These are phyloP conservation scores for Rhodotorula graminis DNA, from an alignment of 768 basidiomycete species.

Conservation along the genomic window DNA sequence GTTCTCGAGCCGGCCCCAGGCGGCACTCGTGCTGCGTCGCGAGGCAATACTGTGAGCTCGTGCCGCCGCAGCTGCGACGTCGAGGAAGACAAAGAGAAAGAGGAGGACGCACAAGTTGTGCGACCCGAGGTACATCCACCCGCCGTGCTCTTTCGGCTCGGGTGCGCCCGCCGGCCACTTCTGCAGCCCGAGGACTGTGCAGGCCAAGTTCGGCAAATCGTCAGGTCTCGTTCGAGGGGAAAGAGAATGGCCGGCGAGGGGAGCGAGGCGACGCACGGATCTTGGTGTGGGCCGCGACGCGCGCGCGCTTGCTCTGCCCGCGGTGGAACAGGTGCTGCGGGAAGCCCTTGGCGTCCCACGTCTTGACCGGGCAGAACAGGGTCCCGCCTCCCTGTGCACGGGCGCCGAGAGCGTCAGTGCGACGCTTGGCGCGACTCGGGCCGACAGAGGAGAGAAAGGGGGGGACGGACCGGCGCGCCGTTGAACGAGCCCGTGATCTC, in stretches of 20 bases:
- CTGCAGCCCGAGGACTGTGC: conserved; percentile 28
- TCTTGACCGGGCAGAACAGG: conserved; percentile 20
- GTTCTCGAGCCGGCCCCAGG: conserved; percentile 30
- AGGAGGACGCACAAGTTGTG: conserved; percentile 30
- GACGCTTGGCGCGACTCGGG: too few species aligned
- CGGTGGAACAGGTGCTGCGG: conserved; percentile 19
- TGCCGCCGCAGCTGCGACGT: neutral
- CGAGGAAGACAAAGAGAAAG: neutral
- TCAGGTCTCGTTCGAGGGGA: too few species aligned
- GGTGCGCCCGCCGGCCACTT: neutral
- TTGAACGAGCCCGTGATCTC: neutral
- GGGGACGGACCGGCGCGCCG: conserved; percentile 3
- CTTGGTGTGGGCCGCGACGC: conserved; percentile 32
- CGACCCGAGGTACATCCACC: conserved; percentile 29
- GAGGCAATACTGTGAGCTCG: neutral
- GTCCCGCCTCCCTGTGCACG: conserved; percentile 22
- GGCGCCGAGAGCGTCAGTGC: neutral
- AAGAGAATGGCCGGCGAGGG: too few species aligned
- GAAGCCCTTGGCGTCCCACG: conserved; percentile 3
- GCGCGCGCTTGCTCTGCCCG: conserved; percentile 20
- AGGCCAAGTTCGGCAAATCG: neutral
- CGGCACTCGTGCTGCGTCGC: conserved; percentile 16
- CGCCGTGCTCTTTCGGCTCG: neutral
- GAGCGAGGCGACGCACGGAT: conserved; percentile 12
- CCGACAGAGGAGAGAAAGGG: neutral